Percentiles rank a stretch among this genome's conserved stretches.
phyloP scores from a whole-genome alignment of 768 basidiomycete genomes.

The Suillus brevipes region DNA sequence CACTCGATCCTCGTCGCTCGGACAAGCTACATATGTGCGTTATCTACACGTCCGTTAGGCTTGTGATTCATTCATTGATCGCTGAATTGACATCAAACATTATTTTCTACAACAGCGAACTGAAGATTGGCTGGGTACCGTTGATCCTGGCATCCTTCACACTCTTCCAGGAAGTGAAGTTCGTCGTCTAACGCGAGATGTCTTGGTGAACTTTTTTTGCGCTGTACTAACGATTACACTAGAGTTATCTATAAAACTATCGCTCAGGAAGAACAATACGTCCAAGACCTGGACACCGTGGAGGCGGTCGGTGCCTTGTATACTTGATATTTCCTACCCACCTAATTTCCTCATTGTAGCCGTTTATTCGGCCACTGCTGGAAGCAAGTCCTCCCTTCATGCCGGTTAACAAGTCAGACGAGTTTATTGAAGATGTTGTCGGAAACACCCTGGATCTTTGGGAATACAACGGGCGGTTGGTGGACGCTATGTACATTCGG shows the following conservation, averaged over 20 bases:
- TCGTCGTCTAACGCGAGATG: constrained; percentile 69
- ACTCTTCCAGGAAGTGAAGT: constrained; percentile 74
- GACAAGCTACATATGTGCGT: no score
- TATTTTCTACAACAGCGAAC: constrained; percentile 25
- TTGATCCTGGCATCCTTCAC: constrained; percentile 48
- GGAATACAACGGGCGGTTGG: constrained; percentile 76
- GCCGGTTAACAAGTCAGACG: constrained; percentile 57
- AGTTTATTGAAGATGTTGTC: constrained; percentile 89
- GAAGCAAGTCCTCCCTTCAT: constrained; percentile 58
- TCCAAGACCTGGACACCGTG: constrained; percentile 82
- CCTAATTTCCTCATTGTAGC: constrained; percentile 34
- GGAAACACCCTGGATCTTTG: constrained; percentile 87
- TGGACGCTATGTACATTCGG: constrained; percentile 83
- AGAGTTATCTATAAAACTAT: constrained; percentile 86
- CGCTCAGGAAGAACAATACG: constrained; percentile 84
- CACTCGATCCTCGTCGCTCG: no score
- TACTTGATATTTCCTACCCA: constrained; percentile 5
- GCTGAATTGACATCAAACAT: constrained; percentile 13
- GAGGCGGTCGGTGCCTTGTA: constrained; percentile 56
- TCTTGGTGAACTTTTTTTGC: not conserved
- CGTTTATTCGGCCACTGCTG: constrained; percentile 57
- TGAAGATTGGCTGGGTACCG: constrained; percentile 53
- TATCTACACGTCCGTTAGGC: no score
- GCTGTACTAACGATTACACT: constrained; percentile 7
- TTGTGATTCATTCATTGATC: not conserved